Evolutionary conservation across 2,329 filamentous ascomycete genomes (phyloP), one percentile per base, ranked within the genome.

Genomic region (Xylaria sp.): DNA sequence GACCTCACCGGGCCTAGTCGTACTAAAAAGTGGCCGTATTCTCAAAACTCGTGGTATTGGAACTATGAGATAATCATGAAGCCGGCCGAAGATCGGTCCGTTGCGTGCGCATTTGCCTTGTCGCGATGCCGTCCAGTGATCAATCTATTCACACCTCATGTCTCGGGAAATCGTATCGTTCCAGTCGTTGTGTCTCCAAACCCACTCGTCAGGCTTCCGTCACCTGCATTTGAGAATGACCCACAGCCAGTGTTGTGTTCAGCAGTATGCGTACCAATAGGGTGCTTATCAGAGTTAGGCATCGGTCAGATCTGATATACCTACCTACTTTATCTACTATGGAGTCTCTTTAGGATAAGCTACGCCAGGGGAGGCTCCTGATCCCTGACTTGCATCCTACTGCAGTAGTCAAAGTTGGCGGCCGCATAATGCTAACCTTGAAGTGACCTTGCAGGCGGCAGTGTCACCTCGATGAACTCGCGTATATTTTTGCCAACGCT

Each of bases 401-500:
- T 28, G 28, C 28, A 28, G 28, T 28, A 37, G n/a, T 50, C 3
- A 23, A 25, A 58, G 41, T 55, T 37, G 34, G n/a, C 31, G 56
- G 61, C 59, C 37, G 50, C 66, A 68, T 59, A 59, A 68, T 68
- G 66, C 61, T 25, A 34, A n/a, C n/a, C n/a, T n/a, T n/a, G n/a
- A n/a, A 48, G 57, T 23, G 51, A 62, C 66, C 50, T 65, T 65
- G 66, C 66, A 28, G 28, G 3, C 28, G 28, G 28, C 28, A 62
- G 57, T 52, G 62, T 61, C 62, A 69, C 61, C 51, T 57, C 44
- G 52, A 61, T 28, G 51, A 46, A 20, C 56, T 58, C 62, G 62
- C 56, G 44, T 65, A 56, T 31, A n/a, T 57, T 62, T 60, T 60
- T 52, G 23, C 66, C 51, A 65, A 37, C 12, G 44, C 20, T 13